These are phyloP conservation scores for Rhizoclosmatium sp. DNA, from an alignment of 192 early-diverging fungal species.

Conservation along the genomic window DNA sequence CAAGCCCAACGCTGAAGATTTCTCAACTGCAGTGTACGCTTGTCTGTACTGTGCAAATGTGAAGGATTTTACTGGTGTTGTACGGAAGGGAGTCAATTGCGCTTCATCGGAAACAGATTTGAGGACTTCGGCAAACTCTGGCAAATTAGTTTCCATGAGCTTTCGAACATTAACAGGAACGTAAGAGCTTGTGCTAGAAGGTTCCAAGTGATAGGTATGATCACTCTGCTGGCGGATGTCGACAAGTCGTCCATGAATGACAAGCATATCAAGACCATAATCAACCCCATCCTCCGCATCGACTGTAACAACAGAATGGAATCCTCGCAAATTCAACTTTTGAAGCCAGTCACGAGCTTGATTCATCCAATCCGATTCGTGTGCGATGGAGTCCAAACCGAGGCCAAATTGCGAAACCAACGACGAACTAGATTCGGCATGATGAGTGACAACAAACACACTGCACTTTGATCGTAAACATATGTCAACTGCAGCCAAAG, in stretches of 20 bases:
- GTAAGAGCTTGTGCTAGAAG: background rate
- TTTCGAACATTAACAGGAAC: background rate
- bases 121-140: conserved; percentile 1
- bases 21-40: background rate
- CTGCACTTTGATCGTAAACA: background rate
- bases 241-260: background rate
- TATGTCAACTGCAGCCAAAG: background rate
- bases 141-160: background rate
- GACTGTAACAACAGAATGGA: background rate
- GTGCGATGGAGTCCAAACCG: background rate
- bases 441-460: background rate
- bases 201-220: background rate
- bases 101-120: background rate
- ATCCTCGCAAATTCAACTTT: background rate
- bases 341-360: background rate
- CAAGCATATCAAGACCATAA: background rate
- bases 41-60: background rate
- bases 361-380: background rate
- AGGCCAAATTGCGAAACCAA: background rate
- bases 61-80: background rate
- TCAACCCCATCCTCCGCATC: background rate
- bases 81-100: background rate
- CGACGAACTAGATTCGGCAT: background rate
- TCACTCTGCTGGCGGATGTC: background rate
- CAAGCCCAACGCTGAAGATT: background rate